Evolutionary conservation across 2,329 filamentous ascomycete genomes (phyloP), one percentile per base, ranked within the genome.

Genomic region (Colletotrichum acutatum): DNA sequence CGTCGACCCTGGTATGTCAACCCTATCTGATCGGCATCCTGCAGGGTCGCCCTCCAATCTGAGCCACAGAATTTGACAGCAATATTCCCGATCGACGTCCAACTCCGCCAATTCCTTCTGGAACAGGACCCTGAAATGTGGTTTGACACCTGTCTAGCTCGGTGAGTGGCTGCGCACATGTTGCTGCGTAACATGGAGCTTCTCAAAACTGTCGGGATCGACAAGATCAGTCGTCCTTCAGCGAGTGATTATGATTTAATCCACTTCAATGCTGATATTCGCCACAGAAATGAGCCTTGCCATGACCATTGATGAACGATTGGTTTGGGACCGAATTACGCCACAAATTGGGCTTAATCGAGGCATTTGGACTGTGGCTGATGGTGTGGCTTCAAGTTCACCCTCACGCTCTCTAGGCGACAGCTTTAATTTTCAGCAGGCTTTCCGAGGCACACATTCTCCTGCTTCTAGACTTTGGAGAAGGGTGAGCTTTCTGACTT

Each of bases 11-110:
- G 42, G 30, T 34, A 56, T 19, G 52, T 34, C 22, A 11, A 2
- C 26, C 37, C 46, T 28, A 52, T 14, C n/a, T 56, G 70, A 72
- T 72, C 70, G 70, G 49, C 70, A 52, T n/a, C 12, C 9, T 53
- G 58, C 58, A 72, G 58, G 28, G 30, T 16, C 6, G 16, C 19
- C 14, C 8, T n/a, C 66, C 69, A 72, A 72, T 72, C 30, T 26
- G 11, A 16, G 14, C 24, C 8, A 28, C n/a, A 9, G 42, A 46
- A 53, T 28, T 42, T 58, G 53, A 46, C 59, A 46, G 46, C 26
- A 53, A 58, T 28, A 22, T 28, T 52, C 57, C 42, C 26, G 59
- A 64, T 72, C 69, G 59, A n/a, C 66, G 46, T 32, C 28, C 12
- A 42, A 26, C 52, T 53, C 30, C 32, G 32, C 32, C 69, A 59